Evolutionary conservation across 1,139 yeast species (phyloP), one percentile per base, ranked within the genome.

Genomic region (Geotrichum macrosporum): DNA sequence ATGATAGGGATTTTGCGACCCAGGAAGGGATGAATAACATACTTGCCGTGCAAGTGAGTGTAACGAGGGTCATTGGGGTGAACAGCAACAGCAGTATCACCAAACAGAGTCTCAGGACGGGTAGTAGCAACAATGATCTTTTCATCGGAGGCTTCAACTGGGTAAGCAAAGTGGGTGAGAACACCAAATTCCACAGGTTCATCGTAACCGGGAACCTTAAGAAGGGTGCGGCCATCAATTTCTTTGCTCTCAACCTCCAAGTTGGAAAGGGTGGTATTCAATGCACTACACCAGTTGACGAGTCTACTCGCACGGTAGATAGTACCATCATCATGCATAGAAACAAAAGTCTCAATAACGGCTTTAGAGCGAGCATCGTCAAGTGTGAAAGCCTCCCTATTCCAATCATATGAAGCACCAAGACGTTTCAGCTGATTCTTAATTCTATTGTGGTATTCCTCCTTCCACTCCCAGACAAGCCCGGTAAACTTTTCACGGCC

Each of bases 381-480:
- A 64, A 92, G 73, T 35, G 98, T 89, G 72, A 92, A 92, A 15
- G 88, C 95, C 71, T 92, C 98, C 63, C 92, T 81, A 40, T 75
- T 67, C 97, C 97, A 94, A 67, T 89, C 97, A 61, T 89, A 92
- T 18, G 97, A 92, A 34, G 97, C 96, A 68, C 98, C 98, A 62
- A 92, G 75, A 55, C 79, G 79, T 68, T 81, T 76, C 63, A 92
- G 78, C 71, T 92, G 99, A 55, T 74, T 69, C 72, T 85, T 85
- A 66, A 92, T 92, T 59, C 85, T 82, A 52, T 67, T 69, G 62
- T 92, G 97, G 72, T 92, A 94, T 53, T 84, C 89, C 55, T 88
- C 95, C 68, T 94, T 92, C 99, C 98, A 94, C 61, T 87, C 95
- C 97, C 97, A 89, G 35, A 92, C 96, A 64, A 84, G 82, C 41